Base-by-base conservation (phyloP, 2,329 filamentous ascomycete species). In the Stagonosporopsis cucurbitacearum region DNA sequence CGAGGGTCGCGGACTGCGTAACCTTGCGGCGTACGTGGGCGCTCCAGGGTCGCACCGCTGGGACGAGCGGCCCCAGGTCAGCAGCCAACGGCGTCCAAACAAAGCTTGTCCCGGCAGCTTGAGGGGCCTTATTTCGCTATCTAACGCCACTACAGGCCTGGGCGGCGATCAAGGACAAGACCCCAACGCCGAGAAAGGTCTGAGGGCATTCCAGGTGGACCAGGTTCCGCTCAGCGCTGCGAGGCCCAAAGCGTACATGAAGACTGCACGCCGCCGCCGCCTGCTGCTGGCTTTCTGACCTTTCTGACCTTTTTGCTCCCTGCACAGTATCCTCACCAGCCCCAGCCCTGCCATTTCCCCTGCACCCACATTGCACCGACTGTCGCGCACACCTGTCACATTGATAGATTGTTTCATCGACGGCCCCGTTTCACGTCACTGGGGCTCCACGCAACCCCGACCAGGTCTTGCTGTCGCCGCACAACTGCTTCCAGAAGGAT, bases 91-190 rank as follows among this genome's bases (percentile, higher is more conserved):
- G 68, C 68, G 66, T 71, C 68, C 67, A 66, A 69, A 68, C 65
- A 75, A 74, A 75, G 71, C 72, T 75, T 73, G 70, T 66, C 65
- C 57, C 65, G 67, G 66, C 69, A 61, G 64, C 63, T 65, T 65
- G 67, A 64, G 59, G 47, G 69, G 68, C 66, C 67, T 70, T 72
- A 67, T 70, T 68, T 69, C 65, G 60, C 69, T 69, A 67, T 72
- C 66, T 65, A 62, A 65, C 69, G 70, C 71, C 70, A 72, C 68
- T 63, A 66, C 68, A 71, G 64, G 65, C 60, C 67, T 73, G 57
- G 69, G 70, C 69, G 69, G 60, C 68, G 70, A 74, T 74, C 72
- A 70, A 53, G 54, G 64, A 49, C 57, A 60, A 60, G 62, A 65
- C 62, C 57, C 57, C 63, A 65, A 66, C 64, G 66, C 69, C 66